Evolutionary conservation across 345 rosid genomes (phyloP), one percentile per base, ranked within the genome.

Genomic region (Abelmoschus esculentus): DNA sequence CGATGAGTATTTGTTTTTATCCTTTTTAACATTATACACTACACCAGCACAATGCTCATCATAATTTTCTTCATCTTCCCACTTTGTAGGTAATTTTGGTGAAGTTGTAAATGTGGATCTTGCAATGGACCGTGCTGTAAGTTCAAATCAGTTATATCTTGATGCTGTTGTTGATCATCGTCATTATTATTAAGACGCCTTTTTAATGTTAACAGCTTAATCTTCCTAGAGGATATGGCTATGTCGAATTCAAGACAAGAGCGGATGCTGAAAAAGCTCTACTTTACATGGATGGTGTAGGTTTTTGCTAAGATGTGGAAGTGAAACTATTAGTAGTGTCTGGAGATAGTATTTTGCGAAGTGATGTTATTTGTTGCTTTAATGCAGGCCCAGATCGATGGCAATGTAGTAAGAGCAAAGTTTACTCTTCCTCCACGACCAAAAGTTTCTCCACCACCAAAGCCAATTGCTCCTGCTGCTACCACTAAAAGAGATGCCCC

Each of bases 261-360:
- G 87, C 86, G 31, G 98, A 90, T 84, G 99, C 99, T 75, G 98
- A 95, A 74, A 91, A 90, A 79, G 99, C 99, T 12, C 81, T 80
- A 72, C 72, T 91, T 56, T 81, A 84, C 81, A 91, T 95, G 99
- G 96, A 95, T 83, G 99, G 96, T 73, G 99, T 95, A 90, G 44
- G 89, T 75, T 70, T 40, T 76, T 59, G 28, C 50, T 59, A 60
- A 42, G n/a, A 52, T 67, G 62, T 54, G 54, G 26, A 56, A 47
- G n/a, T 49, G 46, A 74, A 8, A 67, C 19, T 40, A 17, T 8
- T 65, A 66, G 36, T 8, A 57, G 44, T 53, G 42, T 14, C 22
- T 42, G 58, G 69, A 63, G 6, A 2, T 38, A n/a, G 8, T 53
- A 19, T 42, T 53, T 54, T 11, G 10, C 1, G 7, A 42, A 32